Conservation (phyloP, 2,329 filamentous ascomycete species). For the Emergomyces pasteurianus region DNA sequence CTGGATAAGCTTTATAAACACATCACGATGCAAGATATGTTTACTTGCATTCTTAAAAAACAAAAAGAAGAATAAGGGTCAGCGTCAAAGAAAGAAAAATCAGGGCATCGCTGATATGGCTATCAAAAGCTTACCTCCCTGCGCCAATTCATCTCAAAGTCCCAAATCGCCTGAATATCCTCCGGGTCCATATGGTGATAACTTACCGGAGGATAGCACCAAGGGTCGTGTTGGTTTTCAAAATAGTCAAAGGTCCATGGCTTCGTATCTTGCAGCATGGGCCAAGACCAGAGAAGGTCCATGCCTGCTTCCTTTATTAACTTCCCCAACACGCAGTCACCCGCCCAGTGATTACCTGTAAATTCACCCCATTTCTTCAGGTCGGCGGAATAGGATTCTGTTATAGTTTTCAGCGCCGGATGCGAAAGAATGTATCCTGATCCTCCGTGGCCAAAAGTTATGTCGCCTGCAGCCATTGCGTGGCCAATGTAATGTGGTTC, state of each 20-base stretch:
- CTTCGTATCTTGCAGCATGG: conserved; percentile 33
- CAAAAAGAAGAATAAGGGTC: too few relatives aligned
- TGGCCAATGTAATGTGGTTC: conserved; percentile 43
- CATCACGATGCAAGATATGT: conserved; percentile 5
- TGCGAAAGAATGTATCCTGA: conserved; percentile 42
- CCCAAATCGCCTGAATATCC: conserved; percentile 33
- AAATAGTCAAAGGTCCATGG: conserved; percentile 34
- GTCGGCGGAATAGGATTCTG: conserved; percentile 31
- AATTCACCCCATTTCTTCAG: conserved; percentile 33
- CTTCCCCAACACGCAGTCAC: conserved; percentile 40
- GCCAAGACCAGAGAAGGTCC: conserved; percentile 36
- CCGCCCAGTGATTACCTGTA: conserved; percentile 38
- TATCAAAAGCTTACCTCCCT: not conserved
- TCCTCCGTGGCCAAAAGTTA: conserved; percentile 43
- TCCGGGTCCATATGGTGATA: conserved; percentile 38
- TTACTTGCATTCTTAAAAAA: conserved; percentile 2
- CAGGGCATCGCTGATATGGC: not conserved
- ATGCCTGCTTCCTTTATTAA: conserved; percentile 37
- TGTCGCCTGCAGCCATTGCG: conserved; percentile 39
- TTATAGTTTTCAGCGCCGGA: conserved; percentile 34
- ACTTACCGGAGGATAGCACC: conserved; percentile 39
- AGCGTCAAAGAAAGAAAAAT: not conserved
- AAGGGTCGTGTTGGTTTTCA: conserved; percentile 27
- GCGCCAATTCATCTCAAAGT: conserved; percentile 35
- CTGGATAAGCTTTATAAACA: conserved; percentile 6